Conservation (phyloP, 163 green algal species). For the Coccomyxa subellipsoidea region DNA sequence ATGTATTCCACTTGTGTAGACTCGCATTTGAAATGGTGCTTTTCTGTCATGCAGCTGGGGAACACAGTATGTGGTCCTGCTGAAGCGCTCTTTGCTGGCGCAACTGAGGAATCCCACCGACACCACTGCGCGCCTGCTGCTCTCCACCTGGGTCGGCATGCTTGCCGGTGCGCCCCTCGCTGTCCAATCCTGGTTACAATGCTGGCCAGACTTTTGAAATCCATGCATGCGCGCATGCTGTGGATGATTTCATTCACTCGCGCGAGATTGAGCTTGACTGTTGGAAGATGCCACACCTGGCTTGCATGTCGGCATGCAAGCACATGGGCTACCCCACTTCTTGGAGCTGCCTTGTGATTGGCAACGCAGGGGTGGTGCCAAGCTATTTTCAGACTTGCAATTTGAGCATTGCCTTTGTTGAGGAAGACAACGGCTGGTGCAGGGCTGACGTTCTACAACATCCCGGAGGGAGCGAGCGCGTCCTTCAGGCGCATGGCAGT, state of each 20-base stretch:
- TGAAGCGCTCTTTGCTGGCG: constrained; percentile 38
- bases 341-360: too few species aligned
- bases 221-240: background rate
- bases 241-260: too few species aligned
- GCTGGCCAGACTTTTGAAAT: background rate
- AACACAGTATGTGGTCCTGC: constrained; percentile 35
- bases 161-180: background rate
- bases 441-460: constrained; percentile 39
- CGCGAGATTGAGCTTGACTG: too few species aligned
- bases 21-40: too few species aligned
- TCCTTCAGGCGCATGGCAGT: constrained; percentile 25
- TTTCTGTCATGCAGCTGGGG: background rate
- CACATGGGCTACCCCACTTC: too few species aligned
- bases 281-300: too few species aligned
- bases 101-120: constrained; percentile 43
- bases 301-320: too few species aligned
- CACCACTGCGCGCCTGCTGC: constrained; percentile 3
- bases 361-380: too few species aligned
- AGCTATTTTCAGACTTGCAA: too few species aligned
- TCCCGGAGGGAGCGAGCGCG: background rate
- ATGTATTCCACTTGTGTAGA: too few species aligned
- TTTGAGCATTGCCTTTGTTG: too few species aligned
- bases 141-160: constrained; percentile 11
- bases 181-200: background rate
- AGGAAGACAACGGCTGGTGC: too few species aligned